Percentiles rank a stretch among this genome's conserved stretches.
Conservation (phyloP, 2,329 filamentous ascomycete species). For the Scedosporium minutisporum region DNA sequence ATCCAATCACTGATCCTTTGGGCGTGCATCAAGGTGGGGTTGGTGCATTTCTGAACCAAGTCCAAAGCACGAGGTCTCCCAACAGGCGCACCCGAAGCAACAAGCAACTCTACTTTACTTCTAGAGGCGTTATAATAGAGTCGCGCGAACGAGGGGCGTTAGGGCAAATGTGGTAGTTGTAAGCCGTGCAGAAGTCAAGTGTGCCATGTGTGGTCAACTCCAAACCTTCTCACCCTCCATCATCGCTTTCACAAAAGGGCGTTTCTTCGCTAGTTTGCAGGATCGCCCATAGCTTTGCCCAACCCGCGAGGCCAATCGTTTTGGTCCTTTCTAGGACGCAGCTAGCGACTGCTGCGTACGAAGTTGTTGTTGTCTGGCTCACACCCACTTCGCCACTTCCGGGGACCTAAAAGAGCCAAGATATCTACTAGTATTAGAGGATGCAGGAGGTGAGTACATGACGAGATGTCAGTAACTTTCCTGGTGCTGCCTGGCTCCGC, state of each 20-base stretch:
- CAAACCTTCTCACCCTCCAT: conserved; percentile 1
- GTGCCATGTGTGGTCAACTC: background rate
- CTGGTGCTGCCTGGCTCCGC: background rate
- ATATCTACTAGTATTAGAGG: background rate
- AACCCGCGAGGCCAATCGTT: too few relatives aligned
- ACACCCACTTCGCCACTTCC: too few relatives aligned
- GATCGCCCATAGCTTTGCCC: too few relatives aligned
- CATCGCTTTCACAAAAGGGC: background rate
- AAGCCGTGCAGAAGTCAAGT: background rate
- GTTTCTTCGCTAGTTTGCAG: background rate
- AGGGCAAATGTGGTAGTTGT: background rate
- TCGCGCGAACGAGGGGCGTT: background rate
- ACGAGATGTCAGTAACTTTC: background rate
- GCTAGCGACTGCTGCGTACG: too few relatives aligned
- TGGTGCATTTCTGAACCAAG: background rate
- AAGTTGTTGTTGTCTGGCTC: too few relatives aligned
- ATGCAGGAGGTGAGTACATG: background rate
- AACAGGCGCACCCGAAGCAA: background rate
- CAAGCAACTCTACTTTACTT: background rate
- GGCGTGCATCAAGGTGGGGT: background rate
- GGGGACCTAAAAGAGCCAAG: too few relatives aligned
- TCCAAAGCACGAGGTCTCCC: background rate
- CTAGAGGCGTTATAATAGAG: background rate
- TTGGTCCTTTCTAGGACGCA: too few relatives aligned
- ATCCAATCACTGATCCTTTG: background rate